Percentiles rank a stretch among this genome's conserved stretches.
Evolutionary conservation across 2,329 filamentous ascomycete genomes (phyloP).

Genomic region (Fusarium staphyleae): DNA sequence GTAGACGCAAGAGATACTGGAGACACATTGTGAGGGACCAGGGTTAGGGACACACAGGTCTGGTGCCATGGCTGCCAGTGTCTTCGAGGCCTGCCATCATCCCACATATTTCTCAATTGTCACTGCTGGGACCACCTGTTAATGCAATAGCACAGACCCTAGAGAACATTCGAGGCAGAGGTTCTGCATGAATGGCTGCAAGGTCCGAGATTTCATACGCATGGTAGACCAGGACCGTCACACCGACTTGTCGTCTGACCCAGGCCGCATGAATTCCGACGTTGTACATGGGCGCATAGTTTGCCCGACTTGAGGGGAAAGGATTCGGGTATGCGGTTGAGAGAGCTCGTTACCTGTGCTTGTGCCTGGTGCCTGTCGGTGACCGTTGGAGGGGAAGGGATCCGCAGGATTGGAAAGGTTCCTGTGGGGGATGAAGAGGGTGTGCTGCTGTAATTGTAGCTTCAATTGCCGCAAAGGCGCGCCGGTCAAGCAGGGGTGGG

Average conservation of each 20-base stretch:
- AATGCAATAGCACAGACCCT: constrained; percentile 21
- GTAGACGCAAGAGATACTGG: constrained; percentile 8
- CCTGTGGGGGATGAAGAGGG: constrained; percentile 24
- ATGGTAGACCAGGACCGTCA: constrained; percentile 33
- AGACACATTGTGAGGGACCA: constrained; percentile 10
- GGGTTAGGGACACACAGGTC: neutral
- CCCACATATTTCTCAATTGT: constrained; percentile 7
- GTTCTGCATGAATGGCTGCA: constrained; percentile 26
- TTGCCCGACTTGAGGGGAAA: constrained; percentile 24
- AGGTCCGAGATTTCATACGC: constrained; percentile 35
- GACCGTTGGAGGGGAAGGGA: constrained; percentile 29
- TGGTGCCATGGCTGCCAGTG: neutral
- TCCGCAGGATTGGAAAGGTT: constrained; percentile 28
- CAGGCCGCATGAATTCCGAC: constrained; percentile 38
- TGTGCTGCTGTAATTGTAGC: neutral
- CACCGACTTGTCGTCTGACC: constrained; percentile 39
- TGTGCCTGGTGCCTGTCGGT: constrained; percentile 24
- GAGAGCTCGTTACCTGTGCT: constrained; percentile 8
- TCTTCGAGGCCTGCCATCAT: constrained; percentile 18
- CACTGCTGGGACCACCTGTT: constrained; percentile 23
- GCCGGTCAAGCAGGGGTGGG: constrained; percentile 21
- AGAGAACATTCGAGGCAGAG: constrained; percentile 3
- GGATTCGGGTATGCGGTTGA: constrained; percentile 21
- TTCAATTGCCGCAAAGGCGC: constrained; percentile 29
- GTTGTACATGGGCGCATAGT: constrained; percentile 31